These are phyloP conservation scores for Smittium culicis DNA, from an alignment of 371 early-diverging fungal genomes.

Conservation along the genomic window DNA sequence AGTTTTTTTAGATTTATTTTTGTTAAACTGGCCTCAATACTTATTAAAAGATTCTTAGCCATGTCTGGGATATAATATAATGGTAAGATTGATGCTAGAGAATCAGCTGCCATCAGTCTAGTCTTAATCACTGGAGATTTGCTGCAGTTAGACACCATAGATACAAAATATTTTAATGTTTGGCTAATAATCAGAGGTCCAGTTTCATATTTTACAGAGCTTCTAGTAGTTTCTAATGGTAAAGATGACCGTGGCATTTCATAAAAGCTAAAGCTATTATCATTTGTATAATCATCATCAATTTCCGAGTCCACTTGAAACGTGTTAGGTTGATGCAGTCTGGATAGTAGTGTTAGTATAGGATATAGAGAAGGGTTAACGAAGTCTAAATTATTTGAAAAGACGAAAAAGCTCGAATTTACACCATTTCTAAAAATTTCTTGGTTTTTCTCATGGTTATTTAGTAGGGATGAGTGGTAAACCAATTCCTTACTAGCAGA, in stretches of 20 bases:
- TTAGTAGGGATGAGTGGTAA: no score
- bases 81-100: background rate
- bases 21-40: background rate
- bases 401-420: background rate
- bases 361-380: background rate
- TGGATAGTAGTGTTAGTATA: background rate
- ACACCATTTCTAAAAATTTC: background rate
- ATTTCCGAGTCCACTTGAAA: background rate
- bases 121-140: conserved; percentile 1
- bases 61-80: background rate
- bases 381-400: background rate
- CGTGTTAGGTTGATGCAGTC: background rate
- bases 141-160: background rate
- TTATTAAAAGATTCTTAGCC: background rate
- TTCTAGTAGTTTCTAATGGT: background rate
- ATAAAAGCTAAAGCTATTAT: background rate
- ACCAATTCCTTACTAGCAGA: conserved; percentile 38
- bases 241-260: background rate
- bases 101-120: background rate
- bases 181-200: background rate
- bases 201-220: background rate
- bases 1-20: no score
- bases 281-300: background rate
- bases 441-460: background rate
- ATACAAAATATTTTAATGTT: background rate